phyloP scores from a whole-genome alignment of 371 early-diverging fungal species.

The Lichtheimia ornata region DNA sequence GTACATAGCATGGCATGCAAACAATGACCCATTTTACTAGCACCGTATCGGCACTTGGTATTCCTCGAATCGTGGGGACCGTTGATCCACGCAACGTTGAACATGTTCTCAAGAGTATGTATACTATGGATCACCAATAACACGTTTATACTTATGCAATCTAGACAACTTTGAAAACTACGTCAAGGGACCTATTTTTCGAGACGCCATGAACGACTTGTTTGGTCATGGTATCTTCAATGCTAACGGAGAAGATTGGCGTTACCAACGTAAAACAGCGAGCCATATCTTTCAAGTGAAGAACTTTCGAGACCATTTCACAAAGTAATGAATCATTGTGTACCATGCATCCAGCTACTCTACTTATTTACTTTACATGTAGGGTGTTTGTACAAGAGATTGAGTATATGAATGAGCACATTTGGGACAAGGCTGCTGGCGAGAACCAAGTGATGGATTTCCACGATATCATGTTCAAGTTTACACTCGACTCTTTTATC shows the following conservation, averaged over 20 bases:
- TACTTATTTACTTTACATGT: background rate
- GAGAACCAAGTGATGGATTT: conserved; percentile 32
- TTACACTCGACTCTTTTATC: conserved; percentile 56
- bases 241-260: conserved; percentile 50
- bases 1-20: too few species aligned
- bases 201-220: conserved; percentile 22
- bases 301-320: conserved; percentile 56
- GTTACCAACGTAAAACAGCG: conserved; percentile 46
- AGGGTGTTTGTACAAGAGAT: conserved; percentile 52
- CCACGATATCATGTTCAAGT: conserved; percentile 44
- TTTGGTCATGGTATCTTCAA: conserved; percentile 46
- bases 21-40: conserved; percentile 3
- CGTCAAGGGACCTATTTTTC: conserved; percentile 35
- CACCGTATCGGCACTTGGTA: conserved; percentile 18
- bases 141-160: background rate
- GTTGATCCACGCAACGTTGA: conserved; percentile 27
- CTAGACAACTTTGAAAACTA: conserved; percentile 42
- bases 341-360: background rate
- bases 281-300: conserved; percentile 56
- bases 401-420: conserved; percentile 24
- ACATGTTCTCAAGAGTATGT: conserved; percentile 29
- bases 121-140: background rate
- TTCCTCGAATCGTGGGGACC: conserved; percentile 22
- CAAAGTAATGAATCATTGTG: conserved; percentile 19
- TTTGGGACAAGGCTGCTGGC: conserved; percentile 32